Evolutionary conservation across 371 early-diverging fungal species (phyloP).

Genomic region (Mucor plumbeus): DNA sequence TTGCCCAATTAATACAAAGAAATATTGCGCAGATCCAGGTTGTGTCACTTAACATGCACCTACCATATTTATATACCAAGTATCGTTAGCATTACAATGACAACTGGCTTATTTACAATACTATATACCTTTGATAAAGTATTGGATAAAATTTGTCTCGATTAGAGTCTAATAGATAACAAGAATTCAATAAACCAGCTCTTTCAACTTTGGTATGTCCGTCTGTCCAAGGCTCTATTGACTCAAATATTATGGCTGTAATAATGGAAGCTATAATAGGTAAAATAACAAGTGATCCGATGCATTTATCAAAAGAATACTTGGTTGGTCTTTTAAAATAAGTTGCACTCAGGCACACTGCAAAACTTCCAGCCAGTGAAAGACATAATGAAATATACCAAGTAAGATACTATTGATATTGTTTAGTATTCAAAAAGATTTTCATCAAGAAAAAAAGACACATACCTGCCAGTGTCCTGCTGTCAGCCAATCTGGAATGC

Average conservation of each 20-base stretch:
- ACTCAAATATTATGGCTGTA: constrained; percentile 27
- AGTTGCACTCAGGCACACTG: constrained; percentile 30
- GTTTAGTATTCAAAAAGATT: neutral
- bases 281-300: constrained; percentile 28
- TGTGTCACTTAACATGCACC: constrained; percentile 26
- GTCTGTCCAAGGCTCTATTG: constrained; percentile 43
- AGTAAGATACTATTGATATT: constrained; percentile 31
- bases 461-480: constrained; percentile 49
- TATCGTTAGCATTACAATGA: constrained; percentile 6
- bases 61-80: neutral
- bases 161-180: constrained; percentile 29
- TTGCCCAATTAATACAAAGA: constrained; percentile 17
- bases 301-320: constrained; percentile 31
- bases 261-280: constrained; percentile 26
- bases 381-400: constrained; percentile 41
- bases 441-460: neutral
- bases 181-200: constrained; percentile 35
- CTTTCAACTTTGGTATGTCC: constrained; percentile 28
- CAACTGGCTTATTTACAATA: neutral
- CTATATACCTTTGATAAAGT: constrained; percentile 41
- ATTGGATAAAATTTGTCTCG: constrained; percentile 37
- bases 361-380: constrained; percentile 29
- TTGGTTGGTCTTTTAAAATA: constrained; percentile 27
- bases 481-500: constrained; percentile 37
- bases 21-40: constrained; percentile 17